phyloP scores from a whole-genome alignment of 495 filamentous ascomycete genomes.

The Podospora sp. region DNA sequence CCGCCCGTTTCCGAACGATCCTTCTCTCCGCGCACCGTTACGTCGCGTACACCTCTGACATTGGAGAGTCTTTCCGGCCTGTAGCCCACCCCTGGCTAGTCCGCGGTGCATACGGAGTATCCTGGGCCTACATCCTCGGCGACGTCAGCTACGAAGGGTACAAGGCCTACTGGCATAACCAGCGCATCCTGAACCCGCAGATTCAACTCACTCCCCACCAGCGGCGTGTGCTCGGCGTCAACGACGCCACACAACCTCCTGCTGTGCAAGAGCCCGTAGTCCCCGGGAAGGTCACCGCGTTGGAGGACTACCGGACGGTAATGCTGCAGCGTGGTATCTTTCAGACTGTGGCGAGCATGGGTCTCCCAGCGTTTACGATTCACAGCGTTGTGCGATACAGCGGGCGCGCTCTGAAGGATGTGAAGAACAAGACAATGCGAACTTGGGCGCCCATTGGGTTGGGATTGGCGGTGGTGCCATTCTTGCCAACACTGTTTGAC shows the following conservation, averaged over 20 bases:
- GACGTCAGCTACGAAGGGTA: constrained; percentile 95
- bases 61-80: constrained; percentile 95
- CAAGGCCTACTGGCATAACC: constrained; percentile 87
- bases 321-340: constrained; percentile 91
- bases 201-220: constrained; percentile 44
- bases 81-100: constrained; percentile 85
- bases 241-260: constrained; percentile 8
- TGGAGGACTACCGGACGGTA: constrained; percentile 88
- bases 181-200: constrained; percentile 57
- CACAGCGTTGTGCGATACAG: constrained; percentile 89
- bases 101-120: constrained; percentile 81
- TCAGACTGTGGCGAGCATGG: constrained; percentile 90
- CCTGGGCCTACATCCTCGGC: constrained; percentile 88
- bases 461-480: constrained; percentile 83
- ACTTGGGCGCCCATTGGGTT: constrained; percentile 92
- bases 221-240: constrained; percentile 41
- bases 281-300: constrained; percentile 63
- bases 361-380: constrained; percentile 91
- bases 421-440: constrained; percentile 70
- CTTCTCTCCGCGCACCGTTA: constrained; percentile 91
- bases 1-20: constrained; percentile 81
- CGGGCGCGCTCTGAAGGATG: constrained; percentile 75
- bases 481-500: constrained; percentile 88
- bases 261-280: constrained; percentile 14
- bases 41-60: constrained; percentile 95